These are phyloP conservation scores for Cucumis cinereus DNA, from an alignment of 306 rosid species.

Conservation along the genomic window DNA sequence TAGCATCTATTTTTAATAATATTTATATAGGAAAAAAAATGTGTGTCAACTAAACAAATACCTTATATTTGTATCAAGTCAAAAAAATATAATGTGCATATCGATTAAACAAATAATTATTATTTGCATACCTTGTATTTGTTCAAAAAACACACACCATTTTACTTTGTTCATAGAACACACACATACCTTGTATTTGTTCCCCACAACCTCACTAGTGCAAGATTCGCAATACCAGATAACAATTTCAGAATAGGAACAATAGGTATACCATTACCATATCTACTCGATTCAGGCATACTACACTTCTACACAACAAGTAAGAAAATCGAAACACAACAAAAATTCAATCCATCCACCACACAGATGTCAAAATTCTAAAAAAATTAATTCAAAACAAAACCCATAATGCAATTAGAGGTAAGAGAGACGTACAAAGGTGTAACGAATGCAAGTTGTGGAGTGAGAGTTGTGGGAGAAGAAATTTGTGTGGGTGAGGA, in stretches of 20 bases:
- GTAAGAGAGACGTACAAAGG: constrained; percentile 24
- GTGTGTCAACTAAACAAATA: too few relatives aligned
- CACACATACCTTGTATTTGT: too few relatives aligned
- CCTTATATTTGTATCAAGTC: too few relatives aligned
- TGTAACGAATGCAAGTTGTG: constrained; percentile 14
- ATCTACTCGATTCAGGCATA: constrained; percentile 32
- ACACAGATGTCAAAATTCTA: neutral
- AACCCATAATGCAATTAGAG: neutral
- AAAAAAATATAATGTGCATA: too few relatives aligned
- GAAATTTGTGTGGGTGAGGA: constrained; percentile 8
- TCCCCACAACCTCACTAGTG: too few relatives aligned
- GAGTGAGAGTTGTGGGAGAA: constrained; percentile 18
- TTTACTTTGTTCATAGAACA: too few relatives aligned
- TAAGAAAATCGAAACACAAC: neutral
- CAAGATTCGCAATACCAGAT: constrained; percentile 83
- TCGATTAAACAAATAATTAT: too few relatives aligned
- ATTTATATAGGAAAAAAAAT: too few relatives aligned
- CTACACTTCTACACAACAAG: constrained; percentile 52
- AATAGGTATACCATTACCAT: constrained; percentile 44
- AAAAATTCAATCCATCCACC: neutral
- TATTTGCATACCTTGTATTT: too few relatives aligned
- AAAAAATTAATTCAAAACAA: neutral
- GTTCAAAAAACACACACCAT: too few relatives aligned
- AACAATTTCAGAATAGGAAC: constrained; percentile 70
- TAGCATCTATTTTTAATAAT: too few relatives aligned